phyloP scores from a whole-genome alignment of 495 filamentous ascomycete species.

The Ascodesmis nigricans region DNA sequence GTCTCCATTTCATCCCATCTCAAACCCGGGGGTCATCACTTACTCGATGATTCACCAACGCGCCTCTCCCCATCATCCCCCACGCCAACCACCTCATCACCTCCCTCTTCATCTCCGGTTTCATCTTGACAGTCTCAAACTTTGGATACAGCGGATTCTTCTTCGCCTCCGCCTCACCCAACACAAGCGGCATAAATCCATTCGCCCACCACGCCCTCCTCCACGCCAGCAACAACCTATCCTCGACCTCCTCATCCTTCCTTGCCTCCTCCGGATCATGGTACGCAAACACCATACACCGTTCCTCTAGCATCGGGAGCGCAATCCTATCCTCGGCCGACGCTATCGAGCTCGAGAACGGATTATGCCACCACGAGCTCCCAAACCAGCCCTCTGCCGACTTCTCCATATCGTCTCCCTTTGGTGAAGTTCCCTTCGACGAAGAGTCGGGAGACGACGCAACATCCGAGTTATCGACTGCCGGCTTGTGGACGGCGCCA shows the following conservation, averaged over 20 bases:
- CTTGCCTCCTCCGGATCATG: slow-evolving; percentile 52
- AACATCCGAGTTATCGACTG: no score
- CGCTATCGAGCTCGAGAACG: slow-evolving; percentile 69
- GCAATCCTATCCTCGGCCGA: slow-evolving; percentile 71
- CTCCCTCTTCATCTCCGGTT: slow-evolving; percentile 40
- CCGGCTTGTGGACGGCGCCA: slow-evolving; percentile 38
- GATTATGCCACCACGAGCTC: slow-evolving; percentile 57
- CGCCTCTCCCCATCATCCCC: slow-evolving; percentile 81
- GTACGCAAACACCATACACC: slow-evolving; percentile 78
- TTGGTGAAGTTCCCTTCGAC: slow-evolving; percentile 52
- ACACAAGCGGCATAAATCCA: slow-evolving; percentile 67
- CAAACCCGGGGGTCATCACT: neutral
- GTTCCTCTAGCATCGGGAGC: slow-evolving; percentile 50
- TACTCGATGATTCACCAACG: slow-evolving; percentile 51
- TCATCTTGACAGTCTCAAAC: slow-evolving; percentile 33
- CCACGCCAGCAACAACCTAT: slow-evolving; percentile 65
- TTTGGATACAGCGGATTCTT: slow-evolving; percentile 64
- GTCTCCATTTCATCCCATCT: neutral
- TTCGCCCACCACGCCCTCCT: slow-evolving; percentile 83
- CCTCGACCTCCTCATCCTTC: slow-evolving; percentile 41
- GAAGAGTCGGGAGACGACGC: slow-evolving; percentile 48
- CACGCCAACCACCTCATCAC: slow-evolving; percentile 77
- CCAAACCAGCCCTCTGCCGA: slow-evolving; percentile 63
- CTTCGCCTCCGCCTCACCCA: slow-evolving; percentile 63
- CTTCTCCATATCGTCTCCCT: no score